phyloP scores from a whole-genome alignment of 2,329 filamentous ascomycete species.

The Fusarium miscanthi region DNA sequence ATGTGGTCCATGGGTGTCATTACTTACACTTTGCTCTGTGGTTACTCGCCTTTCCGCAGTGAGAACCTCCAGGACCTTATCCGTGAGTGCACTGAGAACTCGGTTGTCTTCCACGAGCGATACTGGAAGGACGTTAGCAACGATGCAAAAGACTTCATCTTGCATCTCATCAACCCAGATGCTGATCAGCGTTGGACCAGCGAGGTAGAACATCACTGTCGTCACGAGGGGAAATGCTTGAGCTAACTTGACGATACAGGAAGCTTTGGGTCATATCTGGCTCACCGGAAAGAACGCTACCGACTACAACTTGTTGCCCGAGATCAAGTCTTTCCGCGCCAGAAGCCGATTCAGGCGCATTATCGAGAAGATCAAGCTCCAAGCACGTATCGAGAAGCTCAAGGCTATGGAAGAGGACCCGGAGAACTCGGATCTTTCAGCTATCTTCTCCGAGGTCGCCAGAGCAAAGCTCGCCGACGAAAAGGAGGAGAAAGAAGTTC shows the following conservation, averaged over 20 bases:
- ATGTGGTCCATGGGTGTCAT: constrained; percentile 99
- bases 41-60: constrained; percentile 97
- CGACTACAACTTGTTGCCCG: constrained; percentile 96
- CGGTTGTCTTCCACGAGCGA: constrained; percentile 93
- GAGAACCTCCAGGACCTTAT: constrained; percentile 94
- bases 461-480: constrained; percentile 87
- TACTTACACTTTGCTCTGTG: constrained; percentile 96
- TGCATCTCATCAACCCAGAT: constrained; percentile 80
- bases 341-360: constrained; percentile 91
- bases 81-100: constrained; percentile 86
- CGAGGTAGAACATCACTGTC: constrained; percentile 63
- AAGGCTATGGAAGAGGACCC: constrained; percentile 90
- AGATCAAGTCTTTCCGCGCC: constrained; percentile 93
- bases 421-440: constrained; percentile 72
- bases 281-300: constrained; percentile 90
- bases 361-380: constrained; percentile 95
- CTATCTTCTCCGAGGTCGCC: constrained; percentile 89
- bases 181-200: constrained; percentile 82
- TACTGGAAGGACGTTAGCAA: constrained; percentile 99
- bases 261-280: constrained; percentile 87
- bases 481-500: constrained; percentile 80
- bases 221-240: constrained; percentile 1
- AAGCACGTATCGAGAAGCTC: constrained; percentile 94
- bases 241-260: constrained; percentile 55
- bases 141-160: constrained; percentile 95